Evolutionary conservation across 2,329 filamentous ascomycete genomes (phyloP).

Genomic region (Aschersonia sp.): DNA sequence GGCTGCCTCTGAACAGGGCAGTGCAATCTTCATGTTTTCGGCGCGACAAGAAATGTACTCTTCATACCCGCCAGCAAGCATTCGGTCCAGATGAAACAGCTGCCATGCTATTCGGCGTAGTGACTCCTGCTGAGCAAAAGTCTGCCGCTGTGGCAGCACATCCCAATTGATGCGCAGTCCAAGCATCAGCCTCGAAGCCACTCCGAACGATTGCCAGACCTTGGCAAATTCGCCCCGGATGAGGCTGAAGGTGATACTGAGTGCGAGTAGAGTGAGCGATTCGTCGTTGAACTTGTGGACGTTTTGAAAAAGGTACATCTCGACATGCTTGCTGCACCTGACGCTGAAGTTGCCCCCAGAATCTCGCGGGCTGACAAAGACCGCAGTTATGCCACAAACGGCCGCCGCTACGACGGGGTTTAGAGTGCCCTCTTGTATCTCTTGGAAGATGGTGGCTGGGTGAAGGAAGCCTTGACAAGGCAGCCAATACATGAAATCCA

Average conservation of each 20-base stretch:
- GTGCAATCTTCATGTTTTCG: constrained; percentile 21
- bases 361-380: constrained; percentile 19
- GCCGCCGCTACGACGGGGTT: constrained; percentile 20
- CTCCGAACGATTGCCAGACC: constrained; percentile 23
- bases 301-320: constrained; percentile 24
- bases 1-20: constrained; percentile 19
- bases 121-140: constrained; percentile 20
- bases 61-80: constrained; percentile 24
- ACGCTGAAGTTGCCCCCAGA: constrained; percentile 19
- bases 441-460: constrained; percentile 16
- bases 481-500: constrained; percentile 21
- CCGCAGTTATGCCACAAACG: constrained; percentile 22
- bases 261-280: constrained; percentile 18
- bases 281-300: constrained; percentile 21
- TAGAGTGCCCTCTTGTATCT: constrained; percentile 21
- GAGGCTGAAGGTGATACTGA: constrained; percentile 21
- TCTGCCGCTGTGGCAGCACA: constrained; percentile 11
- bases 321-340: constrained; percentile 22
- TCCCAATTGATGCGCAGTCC: constrained; percentile 26
- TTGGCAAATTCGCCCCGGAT: constrained; percentile 21
- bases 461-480: constrained; percentile 25
- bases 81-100: constrained; percentile 21
- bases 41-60: constrained; percentile 22
- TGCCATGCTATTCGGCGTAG: constrained; percentile 23
- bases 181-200: constrained; percentile 20